Evolutionary conservation across 352 stramenopile species (phyloP).

Genomic region (Pythium dissotocum): DNA sequence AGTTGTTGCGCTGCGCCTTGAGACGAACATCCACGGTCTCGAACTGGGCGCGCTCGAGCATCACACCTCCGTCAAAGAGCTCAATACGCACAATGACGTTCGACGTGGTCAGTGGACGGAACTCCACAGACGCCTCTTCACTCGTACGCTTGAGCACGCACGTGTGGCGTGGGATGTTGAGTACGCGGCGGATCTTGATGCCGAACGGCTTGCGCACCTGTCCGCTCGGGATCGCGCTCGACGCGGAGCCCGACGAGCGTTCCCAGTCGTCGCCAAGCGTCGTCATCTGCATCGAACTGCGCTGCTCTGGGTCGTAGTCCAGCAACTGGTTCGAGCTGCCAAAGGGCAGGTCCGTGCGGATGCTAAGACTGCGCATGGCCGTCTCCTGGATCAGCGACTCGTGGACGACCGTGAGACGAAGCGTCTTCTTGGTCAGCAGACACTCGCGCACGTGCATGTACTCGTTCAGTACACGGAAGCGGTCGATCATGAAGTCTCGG

Average conservation of each 20-base stretch:
- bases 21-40: slow-evolving; percentile 74
- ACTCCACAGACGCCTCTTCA: slow-evolving; percentile 59
- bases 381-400: slow-evolving; percentile 86
- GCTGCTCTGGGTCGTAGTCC: slow-evolving; percentile 58
- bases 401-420: slow-evolving; percentile 83
- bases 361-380: slow-evolving; percentile 74
- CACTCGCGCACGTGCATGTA: slow-evolving; percentile 89
- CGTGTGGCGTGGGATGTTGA: slow-evolving; percentile 82
- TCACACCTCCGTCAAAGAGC: slow-evolving; percentile 69
- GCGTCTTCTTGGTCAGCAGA: slow-evolving; percentile 84
- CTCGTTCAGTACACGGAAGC: slow-evolving; percentile 81
- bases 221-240: slow-evolving; percentile 49
- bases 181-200: slow-evolving; percentile 71
- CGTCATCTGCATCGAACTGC: slow-evolving; percentile 74
- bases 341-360: slow-evolving; percentile 59
- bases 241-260: slow-evolving; percentile 31
- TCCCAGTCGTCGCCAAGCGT: slow-evolving; percentile 73
- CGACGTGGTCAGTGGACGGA: slow-evolving; percentile 51
- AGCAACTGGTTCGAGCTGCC: slow-evolving; percentile 57
- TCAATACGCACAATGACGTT: slow-evolving; percentile 78
- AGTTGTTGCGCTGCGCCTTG: slow-evolving; percentile 67
- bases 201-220: slow-evolving; percentile 64
- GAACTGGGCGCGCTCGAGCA: slow-evolving; percentile 69
- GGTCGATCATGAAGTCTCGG: slow-evolving; percentile 86
- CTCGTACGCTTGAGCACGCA: slow-evolving; percentile 65